Percentiles rank a stretch among this genome's conserved stretches.
These are phyloP conservation scores for Akanthomyces lecanii DNA, from an alignment of 2,329 filamentous ascomycete species.

Conservation along the genomic window DNA sequence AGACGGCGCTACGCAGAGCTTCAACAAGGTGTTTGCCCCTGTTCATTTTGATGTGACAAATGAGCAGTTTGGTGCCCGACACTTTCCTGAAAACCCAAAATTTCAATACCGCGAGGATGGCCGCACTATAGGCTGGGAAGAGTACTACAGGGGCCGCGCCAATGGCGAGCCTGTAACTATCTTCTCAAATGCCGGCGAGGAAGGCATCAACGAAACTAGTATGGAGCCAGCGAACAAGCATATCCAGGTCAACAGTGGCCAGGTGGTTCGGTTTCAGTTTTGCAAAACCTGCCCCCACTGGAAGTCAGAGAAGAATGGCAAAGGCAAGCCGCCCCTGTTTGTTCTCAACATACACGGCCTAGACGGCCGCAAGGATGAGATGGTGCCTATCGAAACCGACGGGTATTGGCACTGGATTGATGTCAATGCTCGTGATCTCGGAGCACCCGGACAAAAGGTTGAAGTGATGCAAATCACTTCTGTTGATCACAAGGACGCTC, in stretches of 20 bases:
- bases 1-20: constrained; percentile 32
- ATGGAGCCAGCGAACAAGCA: constrained; percentile 51
- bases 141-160: constrained; percentile 67
- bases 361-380: constrained; percentile 64
- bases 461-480: constrained; percentile 57
- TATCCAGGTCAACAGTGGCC: constrained; percentile 55
- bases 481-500: constrained; percentile 43
- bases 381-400: constrained; percentile 70
- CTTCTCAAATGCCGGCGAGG: constrained; percentile 41
- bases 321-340: constrained; percentile 63
- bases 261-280: constrained; percentile 73
- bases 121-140: constrained; percentile 66
- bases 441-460: constrained; percentile 64
- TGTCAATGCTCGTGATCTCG: constrained; percentile 61
- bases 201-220: constrained; percentile 52
- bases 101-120: constrained; percentile 76
- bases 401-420: constrained; percentile 80
- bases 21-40: constrained; percentile 56
- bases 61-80: constrained; percentile 73
- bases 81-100: constrained; percentile 67
- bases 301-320: constrained; percentile 64
- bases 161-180: constrained; percentile 45
- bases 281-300: constrained; percentile 77
- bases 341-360: constrained; percentile 62
- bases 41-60: constrained; percentile 59